Percentiles rank a stretch among this genome's conserved stretches.
Evolutionary conservation across 306 rosid species (phyloP).

Genomic region (Trifolium subterraneum): DNA sequence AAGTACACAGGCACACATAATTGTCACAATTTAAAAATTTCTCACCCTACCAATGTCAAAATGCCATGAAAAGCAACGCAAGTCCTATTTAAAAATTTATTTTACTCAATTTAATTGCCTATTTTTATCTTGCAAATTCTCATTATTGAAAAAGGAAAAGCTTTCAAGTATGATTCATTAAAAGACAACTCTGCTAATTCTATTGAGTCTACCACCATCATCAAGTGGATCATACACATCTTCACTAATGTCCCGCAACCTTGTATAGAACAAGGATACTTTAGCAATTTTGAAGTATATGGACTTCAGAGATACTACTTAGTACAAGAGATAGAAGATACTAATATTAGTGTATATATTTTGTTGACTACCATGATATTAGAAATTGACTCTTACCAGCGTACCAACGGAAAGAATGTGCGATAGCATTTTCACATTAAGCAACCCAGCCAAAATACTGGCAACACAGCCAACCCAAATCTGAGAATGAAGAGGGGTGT

Average conservation of each 20-base stretch:
- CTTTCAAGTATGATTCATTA: neutral
- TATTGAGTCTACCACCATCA: neutral
- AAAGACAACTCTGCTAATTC: neutral
- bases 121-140: neutral
- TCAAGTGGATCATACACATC: neutral
- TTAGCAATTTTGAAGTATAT: neutral
- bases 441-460: slow-evolving; percentile 76
- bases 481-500: slow-evolving; percentile 92
- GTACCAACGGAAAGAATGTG: slow-evolving; percentile 97
- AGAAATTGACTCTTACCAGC: slow-evolving; percentile 66
- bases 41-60: neutral
- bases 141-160: neutral
- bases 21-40: neutral
- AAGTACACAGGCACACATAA: neutral
- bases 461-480: slow-evolving; percentile 94
- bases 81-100: neutral
- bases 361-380: slow-evolving; percentile 29
- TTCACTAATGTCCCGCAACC: neutral
- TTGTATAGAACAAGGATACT: slow-evolving; percentile 10
- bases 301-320: neutral
- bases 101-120: neutral
- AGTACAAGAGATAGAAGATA: slow-evolving; percentile 16
- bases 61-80: neutral
- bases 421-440: slow-evolving; percentile 80
- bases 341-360: slow-evolving; percentile 10